Evolutionary conservation across 805 yeast genomes (phyloP).

Genomic region (Candida khao-thaluensis): DNA sequence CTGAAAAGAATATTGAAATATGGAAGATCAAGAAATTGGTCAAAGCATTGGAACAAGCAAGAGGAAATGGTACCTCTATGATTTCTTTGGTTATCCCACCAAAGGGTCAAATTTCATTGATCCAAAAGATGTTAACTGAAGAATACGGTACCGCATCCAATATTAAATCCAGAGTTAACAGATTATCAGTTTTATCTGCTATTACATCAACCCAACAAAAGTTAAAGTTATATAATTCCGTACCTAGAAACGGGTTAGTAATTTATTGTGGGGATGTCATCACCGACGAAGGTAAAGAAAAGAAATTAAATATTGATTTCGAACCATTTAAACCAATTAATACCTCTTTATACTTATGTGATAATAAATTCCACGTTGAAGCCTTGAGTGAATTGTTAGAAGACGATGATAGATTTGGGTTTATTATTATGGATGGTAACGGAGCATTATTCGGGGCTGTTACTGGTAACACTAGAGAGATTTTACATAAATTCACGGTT

Average conservation of each 20-base stretch:
- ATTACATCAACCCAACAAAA: slow-evolving; percentile 98
- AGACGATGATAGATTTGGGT: slow-evolving; percentile 94
- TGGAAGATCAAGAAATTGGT: slow-evolving; percentile 97
- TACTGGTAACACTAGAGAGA: slow-evolving; percentile 95
- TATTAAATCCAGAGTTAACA: slow-evolving; percentile 95
- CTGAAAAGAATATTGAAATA: slow-evolving; percentile 95
- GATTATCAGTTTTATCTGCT: slow-evolving; percentile 92
- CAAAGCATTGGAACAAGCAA: slow-evolving; percentile 82
- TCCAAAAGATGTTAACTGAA: slow-evolving; percentile 90
- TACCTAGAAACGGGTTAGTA: slow-evolving; percentile 94
- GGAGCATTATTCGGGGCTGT: slow-evolving; percentile 95
- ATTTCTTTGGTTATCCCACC: slow-evolving; percentile 96
- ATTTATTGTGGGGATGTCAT: slow-evolving; percentile 97
- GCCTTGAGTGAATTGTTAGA: slow-evolving; percentile 91
- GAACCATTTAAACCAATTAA: slow-evolving; percentile 99
- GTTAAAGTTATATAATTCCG: slow-evolving; percentile 80
- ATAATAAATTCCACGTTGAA: slow-evolving; percentile 97
- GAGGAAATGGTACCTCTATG: slow-evolving; percentile 99
- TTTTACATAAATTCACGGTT: slow-evolving; percentile 90
- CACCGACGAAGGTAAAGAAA: slow-evolving; percentile 96
- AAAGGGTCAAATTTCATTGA: slow-evolving; percentile 84
- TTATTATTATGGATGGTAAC: slow-evolving; percentile 99
- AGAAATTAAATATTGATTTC: slow-evolving; percentile 93
- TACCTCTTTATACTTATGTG: slow-evolving; percentile 93
- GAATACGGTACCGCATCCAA: slow-evolving; percentile 99